phyloP scores from a whole-genome alignment of 2,329 filamentous ascomycete species.

The Scedosporium apiospermum region DNA sequence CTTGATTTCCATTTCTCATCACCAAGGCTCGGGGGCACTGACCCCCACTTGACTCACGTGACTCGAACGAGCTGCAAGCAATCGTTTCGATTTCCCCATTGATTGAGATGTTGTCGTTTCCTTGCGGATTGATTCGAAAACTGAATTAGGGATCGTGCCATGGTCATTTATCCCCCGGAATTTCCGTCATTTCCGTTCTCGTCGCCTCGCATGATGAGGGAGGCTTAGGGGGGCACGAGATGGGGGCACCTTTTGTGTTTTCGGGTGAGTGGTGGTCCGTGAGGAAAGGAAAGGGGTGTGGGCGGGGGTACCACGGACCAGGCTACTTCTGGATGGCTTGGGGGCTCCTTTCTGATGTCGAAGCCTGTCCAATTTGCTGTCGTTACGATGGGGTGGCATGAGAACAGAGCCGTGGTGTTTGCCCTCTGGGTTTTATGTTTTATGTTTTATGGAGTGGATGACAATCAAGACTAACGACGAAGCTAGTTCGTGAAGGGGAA shows the following conservation, averaged over 20 bases:
- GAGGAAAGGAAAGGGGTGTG: neutral
- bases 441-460: neutral
- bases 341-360: neutral
- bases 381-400: neutral
- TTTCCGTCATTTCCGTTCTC: neutral
- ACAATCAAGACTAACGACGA: neutral
- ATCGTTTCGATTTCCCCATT: neutral
- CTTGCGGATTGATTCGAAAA: neutral
- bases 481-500: neutral
- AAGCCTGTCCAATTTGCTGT: neutral
- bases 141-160: neutral
- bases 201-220: neutral
- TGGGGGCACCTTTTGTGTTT: neutral
- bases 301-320: neutral
- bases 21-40: neutral
- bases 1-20: neutral
- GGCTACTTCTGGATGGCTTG: neutral
- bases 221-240: neutral
- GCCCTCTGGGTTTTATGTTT: no score
- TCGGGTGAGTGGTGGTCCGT: neutral
- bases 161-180: neutral
- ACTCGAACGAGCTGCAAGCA: neutral
- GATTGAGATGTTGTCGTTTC: neutral
- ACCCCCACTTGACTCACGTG: constrained; percentile 2
- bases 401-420: neutral